Percentiles rank a stretch among this genome's conserved stretches.
Evolutionary conservation across 306 rosid species (phyloP).

Genomic region (Citrullus amarus): DNA sequence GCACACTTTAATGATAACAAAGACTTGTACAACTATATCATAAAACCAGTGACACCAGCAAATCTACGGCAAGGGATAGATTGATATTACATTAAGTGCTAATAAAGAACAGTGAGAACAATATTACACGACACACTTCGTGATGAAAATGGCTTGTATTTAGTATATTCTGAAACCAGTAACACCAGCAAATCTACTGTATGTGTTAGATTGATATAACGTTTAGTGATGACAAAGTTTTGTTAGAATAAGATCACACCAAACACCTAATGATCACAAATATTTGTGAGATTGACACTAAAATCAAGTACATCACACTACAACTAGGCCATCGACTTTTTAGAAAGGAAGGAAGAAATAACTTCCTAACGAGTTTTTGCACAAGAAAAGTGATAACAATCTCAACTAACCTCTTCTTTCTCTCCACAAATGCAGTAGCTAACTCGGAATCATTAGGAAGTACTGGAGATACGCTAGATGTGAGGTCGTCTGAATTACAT

Average conservation of each 20-base stretch:
- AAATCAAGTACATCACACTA: background rate
- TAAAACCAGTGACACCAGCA: background rate
- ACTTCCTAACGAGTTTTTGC: background rate
- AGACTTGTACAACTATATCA: background rate
- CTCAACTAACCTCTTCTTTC: constrained; percentile 45
- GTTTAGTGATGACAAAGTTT: background rate
- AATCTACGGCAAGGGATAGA: background rate
- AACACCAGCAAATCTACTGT: background rate
- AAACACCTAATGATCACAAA: background rate
- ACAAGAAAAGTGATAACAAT: background rate
- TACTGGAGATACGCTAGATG: constrained; percentile 17
- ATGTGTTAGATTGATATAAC: background rate
- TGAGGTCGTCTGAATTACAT: constrained; percentile 11
- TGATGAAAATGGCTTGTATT: background rate
- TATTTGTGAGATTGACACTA: background rate
- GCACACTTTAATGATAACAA: background rate
- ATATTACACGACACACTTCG: background rate
- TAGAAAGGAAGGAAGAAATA: background rate
- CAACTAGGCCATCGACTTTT: background rate
- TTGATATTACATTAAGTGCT: background rate
- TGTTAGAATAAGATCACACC: background rate
- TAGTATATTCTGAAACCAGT: background rate
- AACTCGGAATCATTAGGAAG: constrained; percentile 57
- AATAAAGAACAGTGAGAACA: background rate
- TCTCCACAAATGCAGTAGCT: constrained; percentile 51